Percentiles rank a stretch among this genome's conserved stretches.
These are phyloP conservation scores for Nannizzia gypsea DNA, from an alignment of 2,329 filamentous ascomycete genomes.

Conservation along the genomic window DNA sequence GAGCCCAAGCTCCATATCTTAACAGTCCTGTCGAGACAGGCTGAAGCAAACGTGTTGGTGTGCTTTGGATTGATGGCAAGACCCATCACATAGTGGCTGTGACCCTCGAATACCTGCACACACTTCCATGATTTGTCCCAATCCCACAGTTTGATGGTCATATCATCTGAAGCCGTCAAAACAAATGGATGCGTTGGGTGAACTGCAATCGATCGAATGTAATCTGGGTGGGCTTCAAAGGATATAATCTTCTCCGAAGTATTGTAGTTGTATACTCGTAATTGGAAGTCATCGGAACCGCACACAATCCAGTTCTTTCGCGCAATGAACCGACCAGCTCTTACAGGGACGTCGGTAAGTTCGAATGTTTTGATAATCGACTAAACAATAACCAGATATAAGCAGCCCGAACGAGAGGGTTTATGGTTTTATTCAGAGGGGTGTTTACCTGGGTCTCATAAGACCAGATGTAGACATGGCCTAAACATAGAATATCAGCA, in stretches of 20 bases:
- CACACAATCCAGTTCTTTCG: constrained; percentile 99
- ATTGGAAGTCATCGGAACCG: constrained; percentile 82
- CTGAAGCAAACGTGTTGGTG: constrained; percentile 82
- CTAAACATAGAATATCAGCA: constrained; percentile 35
- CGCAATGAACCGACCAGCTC: constrained; percentile 89
- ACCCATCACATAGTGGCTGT: constrained; percentile 94
- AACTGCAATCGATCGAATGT: constrained; percentile 91
- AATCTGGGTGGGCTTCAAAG: constrained; percentile 96
- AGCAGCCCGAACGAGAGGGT: not conserved
- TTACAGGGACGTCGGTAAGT: constrained; percentile 93
- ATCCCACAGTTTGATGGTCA: constrained; percentile 98
- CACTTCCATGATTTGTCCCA: constrained; percentile 99
- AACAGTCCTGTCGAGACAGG: constrained; percentile 89
- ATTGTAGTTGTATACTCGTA: constrained; percentile 97
- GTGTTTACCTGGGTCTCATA: constrained; percentile 67
- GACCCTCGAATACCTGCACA: constrained; percentile 90
- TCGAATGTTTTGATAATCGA: constrained; percentile 98
- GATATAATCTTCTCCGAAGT: constrained; percentile 96
- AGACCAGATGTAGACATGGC: constrained; percentile 98
- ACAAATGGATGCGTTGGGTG: constrained; percentile 94
- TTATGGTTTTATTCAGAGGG: not conserved
- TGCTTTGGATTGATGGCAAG: constrained; percentile 96
- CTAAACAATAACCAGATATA: constrained; percentile 23
- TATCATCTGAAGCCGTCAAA: constrained; percentile 90
- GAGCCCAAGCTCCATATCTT: constrained; percentile 97